Evolutionary conservation across 2,329 filamentous ascomycete species (phyloP), one percentile per base, ranked within the genome.

Genomic region (Didymella keratinophila): DNA sequence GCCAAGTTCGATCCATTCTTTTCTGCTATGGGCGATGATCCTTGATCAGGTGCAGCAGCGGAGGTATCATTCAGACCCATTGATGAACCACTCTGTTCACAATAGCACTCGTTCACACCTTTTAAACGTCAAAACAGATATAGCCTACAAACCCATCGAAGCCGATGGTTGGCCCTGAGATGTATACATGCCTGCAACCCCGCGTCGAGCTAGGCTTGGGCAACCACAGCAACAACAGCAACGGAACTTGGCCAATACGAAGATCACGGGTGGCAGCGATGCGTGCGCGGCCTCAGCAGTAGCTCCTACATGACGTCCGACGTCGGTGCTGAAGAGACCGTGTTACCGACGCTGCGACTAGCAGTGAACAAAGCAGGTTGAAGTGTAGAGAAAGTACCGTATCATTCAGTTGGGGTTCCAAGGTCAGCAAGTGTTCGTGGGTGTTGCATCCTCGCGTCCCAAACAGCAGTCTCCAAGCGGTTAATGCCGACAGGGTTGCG

Each of bases 391-490:
- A 25, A 16, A 20, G 16, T 25, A 25, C 16, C 20, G 2, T 6
- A 20, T 8, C 10, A 16, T 7, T 32, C 32, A 42, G 18, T 39
- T 32, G 44, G 37, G 43, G 11, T 44, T 28, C 21, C 23, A 28
- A 6, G 32, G 32, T 16, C 32, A n/a, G 32, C 32, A 36, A 34
- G 42, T 30, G 41, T 39, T 53, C 36, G 37, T 51, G 45, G 56
- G 45, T 49, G 41, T 46, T 50, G 56, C 45, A 51, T 45, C 12
- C 37, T 41, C n/a, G 23, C 41, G 41, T 43, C 45, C 25, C 23
- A 51, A 50, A 46, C 51, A 42, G 37, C 50, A 41, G 45, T 12
- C 50, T 51, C 45, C 45, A 58, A 54, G 56, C 56, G 56, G 56
- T 51, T 54, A 58, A 58, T 39, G 49, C 48, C 32, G 50, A 42